Conservation (phyloP, 2,329 filamentous ascomycete species). For the Ilyonectria sp. region DNA sequence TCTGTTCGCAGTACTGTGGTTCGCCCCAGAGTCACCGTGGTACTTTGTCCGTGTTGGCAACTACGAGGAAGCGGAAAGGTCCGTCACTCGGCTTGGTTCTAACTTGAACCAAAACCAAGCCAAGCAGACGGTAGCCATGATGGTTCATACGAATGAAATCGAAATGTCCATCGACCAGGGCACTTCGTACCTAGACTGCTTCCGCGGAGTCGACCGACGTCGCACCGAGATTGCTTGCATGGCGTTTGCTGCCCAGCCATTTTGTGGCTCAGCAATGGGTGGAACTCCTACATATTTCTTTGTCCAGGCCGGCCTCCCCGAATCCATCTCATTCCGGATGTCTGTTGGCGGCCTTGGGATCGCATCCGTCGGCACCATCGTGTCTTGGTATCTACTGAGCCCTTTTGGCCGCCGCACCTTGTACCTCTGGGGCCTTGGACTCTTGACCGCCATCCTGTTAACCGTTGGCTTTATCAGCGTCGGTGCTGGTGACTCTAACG, state of each 20-base stretch:
- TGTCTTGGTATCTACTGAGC: conserved; percentile 10
- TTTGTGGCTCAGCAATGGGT: conserved; percentile 52
- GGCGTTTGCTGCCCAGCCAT: conserved; percentile 55
- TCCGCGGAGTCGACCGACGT: conserved; percentile 59
- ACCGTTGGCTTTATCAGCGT: conserved; percentile 54
- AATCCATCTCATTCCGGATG: conserved; percentile 55
- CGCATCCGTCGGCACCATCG: conserved; percentile 24
- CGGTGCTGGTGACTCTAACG: conserved; percentile 42
- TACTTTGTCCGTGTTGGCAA: conserved; percentile 57
- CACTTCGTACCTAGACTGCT: conserved; percentile 58
- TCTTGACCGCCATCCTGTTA: conserved; percentile 54
- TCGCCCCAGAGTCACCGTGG: conserved; percentile 53
- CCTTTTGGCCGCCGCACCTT: conserved; percentile 56
- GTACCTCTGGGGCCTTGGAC: conserved; percentile 58
- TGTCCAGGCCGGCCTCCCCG: conserved; percentile 57
- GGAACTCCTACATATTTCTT: conserved; percentile 60
- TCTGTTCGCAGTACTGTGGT: conserved; percentile 43
- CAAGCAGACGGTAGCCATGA: conserved; percentile 47
- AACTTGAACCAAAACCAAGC: conserved; percentile 12
- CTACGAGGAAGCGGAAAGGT: conserved; percentile 31
- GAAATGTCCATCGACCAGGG: conserved; percentile 29
- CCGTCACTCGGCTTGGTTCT: conserved; percentile 25
- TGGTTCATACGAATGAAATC: conserved; percentile 52
- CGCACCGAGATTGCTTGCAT: conserved; percentile 58
- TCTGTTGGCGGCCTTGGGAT: conserved; percentile 47